Base-by-base conservation (phyloP, 768 basidiomycete species). In the Psilocybe sp. region DNA sequence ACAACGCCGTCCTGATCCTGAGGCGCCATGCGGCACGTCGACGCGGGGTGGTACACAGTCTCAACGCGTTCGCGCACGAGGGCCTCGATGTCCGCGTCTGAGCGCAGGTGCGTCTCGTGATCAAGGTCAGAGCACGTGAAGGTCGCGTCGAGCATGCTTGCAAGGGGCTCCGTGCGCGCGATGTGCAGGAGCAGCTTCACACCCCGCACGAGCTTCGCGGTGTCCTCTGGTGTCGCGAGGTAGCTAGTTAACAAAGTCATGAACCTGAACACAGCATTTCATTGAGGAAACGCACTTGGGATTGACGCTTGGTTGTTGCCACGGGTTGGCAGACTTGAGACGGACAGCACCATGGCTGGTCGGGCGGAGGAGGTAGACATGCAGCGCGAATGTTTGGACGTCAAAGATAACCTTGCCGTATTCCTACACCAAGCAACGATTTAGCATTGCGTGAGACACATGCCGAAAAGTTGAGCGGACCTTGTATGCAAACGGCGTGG, bases 1-100 rank as follows among this genome's bases (percentile, higher is more conserved):
- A 78, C 75, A n/a, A 77, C 75, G 5, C 77, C 75, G 5, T 66
- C 61, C 20, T 70, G 64, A 15, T 62, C 63, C 9, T 58, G 54
- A 14, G 72, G 69, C 11, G 74, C 74, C 74, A 77, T 78, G 18
- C 74, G 66, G 47, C 75, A 76, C 9, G 74, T 75, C 47, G 71
- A 65, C 10, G 70, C 51, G 0, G 76, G 75, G 54, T 78, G 77
- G 49, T 77, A 77, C 31, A 76, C 55, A 1, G 76, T 78, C 53
- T 77, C 73, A 3, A 73, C 68, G 13, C 75, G 67, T 41, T 68
- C 66, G 28, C 63, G 63, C 16, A 76, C 64, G 14, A 73, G 50
- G n/a, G 68, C 66, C 40, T 69, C 63, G 12, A 78, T 56, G 31
- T 74, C 71, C 35, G 62, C 64, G 49, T 78, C 70, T 3, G 65